Evolutionary conservation across 2,329 filamentous ascomycete species (phyloP).

Genomic region (Dryadomyces quercivorus): DNA sequence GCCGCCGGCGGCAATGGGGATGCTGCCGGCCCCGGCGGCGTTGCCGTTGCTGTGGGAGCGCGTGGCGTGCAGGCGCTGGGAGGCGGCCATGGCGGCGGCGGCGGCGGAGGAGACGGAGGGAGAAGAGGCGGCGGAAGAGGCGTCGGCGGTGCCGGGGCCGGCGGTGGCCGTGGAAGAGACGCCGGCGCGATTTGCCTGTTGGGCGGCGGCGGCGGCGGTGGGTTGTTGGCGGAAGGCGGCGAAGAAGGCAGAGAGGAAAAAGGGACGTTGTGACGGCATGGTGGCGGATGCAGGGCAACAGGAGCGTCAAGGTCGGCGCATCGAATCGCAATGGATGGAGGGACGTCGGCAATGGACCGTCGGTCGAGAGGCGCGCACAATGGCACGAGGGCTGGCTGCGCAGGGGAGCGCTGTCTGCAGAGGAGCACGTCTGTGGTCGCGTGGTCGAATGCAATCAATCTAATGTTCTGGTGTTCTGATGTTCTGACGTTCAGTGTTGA

Average conservation of each 20-base stretch:
- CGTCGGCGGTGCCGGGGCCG: neutral
- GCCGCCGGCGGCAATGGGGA: neutral
- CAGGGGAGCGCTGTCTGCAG: no score
- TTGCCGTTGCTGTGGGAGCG: conserved; percentile 1
- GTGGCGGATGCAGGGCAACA: no score
- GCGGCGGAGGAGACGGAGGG: conserved; percentile 10
- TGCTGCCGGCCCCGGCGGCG: neutral
- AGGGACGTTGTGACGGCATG: conserved; percentile 42
- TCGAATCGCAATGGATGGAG: no score
- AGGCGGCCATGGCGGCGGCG: conserved; percentile 10
- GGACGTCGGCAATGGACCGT: no score
- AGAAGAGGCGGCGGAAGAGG: conserved; percentile 5
- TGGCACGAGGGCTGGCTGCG: no score
- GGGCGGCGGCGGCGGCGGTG: conserved; percentile 18
- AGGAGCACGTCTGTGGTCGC: no score
- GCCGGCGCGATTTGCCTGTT: conserved; percentile 26
- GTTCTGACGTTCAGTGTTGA: no score
- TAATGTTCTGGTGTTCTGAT: no score
- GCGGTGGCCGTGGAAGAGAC: conserved; percentile 1
- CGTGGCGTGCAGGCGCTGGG: conserved; percentile 9
- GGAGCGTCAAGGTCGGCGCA: no score
- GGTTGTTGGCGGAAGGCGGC: conserved; percentile 40
- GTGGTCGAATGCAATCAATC: no score
- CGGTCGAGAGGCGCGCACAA: no score
- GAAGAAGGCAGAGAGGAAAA: conserved; percentile 44